A percentile compares a stretch with the other conserved stretches of the same genome.
Evolutionary conservation across 192 early-diverging fungal genomes (phyloP).

Genomic region (Backusella macrospora): DNA sequence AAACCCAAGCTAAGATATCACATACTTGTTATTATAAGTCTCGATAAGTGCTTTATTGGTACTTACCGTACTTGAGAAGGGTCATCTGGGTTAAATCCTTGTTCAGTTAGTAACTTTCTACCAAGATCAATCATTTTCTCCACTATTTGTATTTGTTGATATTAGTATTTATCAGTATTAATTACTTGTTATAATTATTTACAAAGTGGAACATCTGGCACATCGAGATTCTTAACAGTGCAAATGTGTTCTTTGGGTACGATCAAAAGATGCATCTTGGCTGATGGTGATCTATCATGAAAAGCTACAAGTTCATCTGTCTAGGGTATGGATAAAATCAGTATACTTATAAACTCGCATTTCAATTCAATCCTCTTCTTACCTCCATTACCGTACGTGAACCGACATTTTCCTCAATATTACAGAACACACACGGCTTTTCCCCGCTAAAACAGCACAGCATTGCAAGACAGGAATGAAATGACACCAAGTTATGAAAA

Average conservation of each 20-base stretch:
- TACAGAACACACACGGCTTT: slow-evolving; percentile 5
- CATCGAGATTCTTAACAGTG: slow-evolving; percentile 42
- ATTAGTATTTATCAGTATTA: background rate
- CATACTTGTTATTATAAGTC: background rate
- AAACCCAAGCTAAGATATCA: slow-evolving; percentile 56
- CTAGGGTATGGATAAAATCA: slow-evolving; percentile 17
- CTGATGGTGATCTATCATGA: slow-evolving; percentile 45
- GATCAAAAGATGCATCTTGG: slow-evolving; percentile 46
- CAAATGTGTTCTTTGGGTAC: slow-evolving; percentile 43
- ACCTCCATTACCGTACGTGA: background rate
- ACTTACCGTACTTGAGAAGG: slow-evolving; percentile 31
- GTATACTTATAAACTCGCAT: background rate
- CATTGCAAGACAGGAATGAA: background rate
- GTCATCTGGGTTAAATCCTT: slow-evolving; percentile 15
- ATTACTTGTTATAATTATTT: slow-evolving; percentile 6
- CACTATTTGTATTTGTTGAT: slow-evolving; percentile 17
- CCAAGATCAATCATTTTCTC: slow-evolving; percentile 38
- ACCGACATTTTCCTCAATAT: background rate
- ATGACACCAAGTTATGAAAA: background rate
- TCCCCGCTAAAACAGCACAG: slow-evolving; percentile 16
- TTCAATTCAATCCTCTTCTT: background rate
- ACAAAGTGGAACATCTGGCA: slow-evolving; percentile 35
- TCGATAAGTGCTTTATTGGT: background rate
- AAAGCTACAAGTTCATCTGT: slow-evolving; percentile 48
- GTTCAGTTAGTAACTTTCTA: slow-evolving; percentile 31